phyloP scores from a whole-genome alignment of 257 asterid species.

The Verbena officinalis region DNA sequence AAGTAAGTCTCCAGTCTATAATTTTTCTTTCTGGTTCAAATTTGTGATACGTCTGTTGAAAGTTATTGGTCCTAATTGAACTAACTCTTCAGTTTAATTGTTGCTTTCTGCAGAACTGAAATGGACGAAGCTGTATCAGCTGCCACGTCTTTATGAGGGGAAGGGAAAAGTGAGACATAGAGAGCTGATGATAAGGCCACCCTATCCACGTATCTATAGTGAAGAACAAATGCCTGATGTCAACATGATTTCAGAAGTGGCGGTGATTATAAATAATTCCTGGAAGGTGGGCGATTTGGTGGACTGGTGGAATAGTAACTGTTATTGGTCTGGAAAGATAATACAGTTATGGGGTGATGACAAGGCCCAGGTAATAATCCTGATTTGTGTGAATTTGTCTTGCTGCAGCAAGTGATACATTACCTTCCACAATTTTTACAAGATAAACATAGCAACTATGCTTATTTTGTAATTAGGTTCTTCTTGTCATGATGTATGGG shows the following conservation, averaged over 20 bases:
- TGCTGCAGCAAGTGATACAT: no score
- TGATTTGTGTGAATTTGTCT: not conserved
- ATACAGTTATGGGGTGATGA: slow-evolving; percentile 42
- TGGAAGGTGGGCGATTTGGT: slow-evolving; percentile 88
- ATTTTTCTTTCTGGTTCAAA: not conserved
- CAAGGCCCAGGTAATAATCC: slow-evolving; percentile 61
- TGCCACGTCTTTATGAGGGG: slow-evolving; percentile 27
- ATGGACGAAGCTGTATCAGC: slow-evolving; percentile 50
- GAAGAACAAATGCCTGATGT: slow-evolving; percentile 36
- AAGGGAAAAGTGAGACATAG: slow-evolving; percentile 22
- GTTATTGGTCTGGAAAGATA: slow-evolving; percentile 75
- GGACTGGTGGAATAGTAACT: slow-evolving; percentile 57
- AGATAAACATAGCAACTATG: not conserved
- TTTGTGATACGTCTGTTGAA: slow-evolving; percentile 10
- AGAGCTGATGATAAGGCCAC: slow-evolving; percentile 67
- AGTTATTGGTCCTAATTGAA: slow-evolving; percentile 6
- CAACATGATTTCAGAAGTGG: slow-evolving; percentile 42
- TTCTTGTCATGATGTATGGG: no score
- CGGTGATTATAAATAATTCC: slow-evolving; percentile 44
- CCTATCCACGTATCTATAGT: slow-evolving; percentile 55
- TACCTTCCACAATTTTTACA: no score
- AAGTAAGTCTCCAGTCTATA: slow-evolving; percentile 44
- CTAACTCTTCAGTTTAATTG: slow-evolving; percentile 4
- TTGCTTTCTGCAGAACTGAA: slow-evolving; percentile 45
- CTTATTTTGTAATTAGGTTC: no score